Percentiles rank a stretch among this genome's conserved stretches.
phyloP scores from a whole-genome alignment of 2,329 filamentous ascomycete genomes.

The Hymenoscyphus scutula region DNA sequence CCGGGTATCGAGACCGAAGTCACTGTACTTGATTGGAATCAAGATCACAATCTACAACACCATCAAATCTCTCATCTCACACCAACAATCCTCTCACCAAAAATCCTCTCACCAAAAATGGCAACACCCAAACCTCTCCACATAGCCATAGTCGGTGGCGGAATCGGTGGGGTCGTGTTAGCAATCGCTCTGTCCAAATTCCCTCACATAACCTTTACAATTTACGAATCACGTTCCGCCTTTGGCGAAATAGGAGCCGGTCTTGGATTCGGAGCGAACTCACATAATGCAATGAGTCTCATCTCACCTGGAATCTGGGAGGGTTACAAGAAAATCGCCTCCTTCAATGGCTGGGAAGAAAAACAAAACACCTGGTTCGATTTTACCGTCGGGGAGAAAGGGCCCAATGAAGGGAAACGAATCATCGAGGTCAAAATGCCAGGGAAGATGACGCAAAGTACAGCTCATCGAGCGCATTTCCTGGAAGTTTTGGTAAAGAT shows the following conservation, averaged over 20 bases:
- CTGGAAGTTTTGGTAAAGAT: slow-evolving; percentile 41
- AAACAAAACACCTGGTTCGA: slow-evolving; percentile 16
- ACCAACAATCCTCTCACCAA: not conserved
- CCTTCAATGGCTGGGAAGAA: slow-evolving; percentile 11
- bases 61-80: not conserved
- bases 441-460: slow-evolving; percentile 12
- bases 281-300: slow-evolving; percentile 10
- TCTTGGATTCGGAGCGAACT: slow-evolving; percentile 13
- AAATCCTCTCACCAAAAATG: not conserved
- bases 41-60: not conserved
- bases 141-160: slow-evolving; percentile 11
- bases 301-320: slow-evolving; percentile 8
- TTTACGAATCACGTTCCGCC: slow-evolving; percentile 9
- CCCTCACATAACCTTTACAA: slow-evolving; percentile 8
- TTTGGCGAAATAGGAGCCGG: slow-evolving; percentile 17
- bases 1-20: not conserved
- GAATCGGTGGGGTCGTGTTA: slow-evolving; percentile 12
- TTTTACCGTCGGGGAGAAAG: slow-evolving; percentile 18
- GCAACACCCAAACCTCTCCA: not conserved
- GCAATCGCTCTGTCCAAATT: slow-evolving; percentile 10
- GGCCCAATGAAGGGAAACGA: slow-evolving; percentile 1
- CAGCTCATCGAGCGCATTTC: slow-evolving; percentile 40
- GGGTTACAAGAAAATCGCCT: not conserved
- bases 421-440: slow-evolving; percentile 10
- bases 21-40: not conserved